These are phyloP conservation scores for Xerocomus nothofagi DNA, from an alignment of 1,284 basidiomycete species.

Conservation along the genomic window DNA sequence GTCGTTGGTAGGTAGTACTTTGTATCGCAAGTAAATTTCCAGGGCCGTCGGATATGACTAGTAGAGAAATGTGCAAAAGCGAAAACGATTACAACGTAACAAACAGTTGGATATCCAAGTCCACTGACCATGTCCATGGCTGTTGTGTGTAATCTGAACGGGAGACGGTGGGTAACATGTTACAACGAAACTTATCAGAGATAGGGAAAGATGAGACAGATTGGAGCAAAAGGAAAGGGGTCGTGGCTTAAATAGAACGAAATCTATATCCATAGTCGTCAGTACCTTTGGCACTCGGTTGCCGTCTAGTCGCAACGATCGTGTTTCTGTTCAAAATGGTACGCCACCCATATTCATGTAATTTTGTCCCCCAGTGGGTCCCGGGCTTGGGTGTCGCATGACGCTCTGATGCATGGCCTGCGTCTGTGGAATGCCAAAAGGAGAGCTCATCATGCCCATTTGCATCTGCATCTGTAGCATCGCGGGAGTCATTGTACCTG, in stretches of 20 bases:
- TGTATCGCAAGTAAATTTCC: constrained; percentile 4
- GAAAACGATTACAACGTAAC: constrained; percentile 48
- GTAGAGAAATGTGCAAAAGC: constrained; percentile 10
- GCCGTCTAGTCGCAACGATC: constrained; percentile 2
- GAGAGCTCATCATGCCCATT: constrained; percentile 50
- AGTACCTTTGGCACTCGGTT: constrained; percentile 11
- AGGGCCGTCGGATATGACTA: constrained; percentile 11
- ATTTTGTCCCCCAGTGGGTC: constrained; percentile 51
- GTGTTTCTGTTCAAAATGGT: constrained; percentile 31
- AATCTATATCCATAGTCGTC: constrained; percentile 29
- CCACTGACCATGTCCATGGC: constrained; percentile 63
- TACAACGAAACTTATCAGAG: constrained; percentile 20
- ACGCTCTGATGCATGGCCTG: constrained; percentile 80
- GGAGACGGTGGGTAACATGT: constrained; percentile 30
- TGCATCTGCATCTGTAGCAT: constrained; percentile 68
- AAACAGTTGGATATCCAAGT: constrained; percentile 65
- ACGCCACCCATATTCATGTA: constrained; percentile 55
- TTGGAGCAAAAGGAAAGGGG: constrained; percentile 13
- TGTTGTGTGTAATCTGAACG: constrained; percentile 35
- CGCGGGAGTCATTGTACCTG: constrained; percentile 36
- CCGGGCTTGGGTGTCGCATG: constrained; percentile 75
- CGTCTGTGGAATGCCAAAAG: constrained; percentile 55
- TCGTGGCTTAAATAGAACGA: constrained; percentile 16
- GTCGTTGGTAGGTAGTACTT: constrained; percentile 1
- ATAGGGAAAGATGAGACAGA: constrained; percentile 17